Conservation (phyloP, 78 protist genomes). For the Chrysochromulina tobinii region DNA sequence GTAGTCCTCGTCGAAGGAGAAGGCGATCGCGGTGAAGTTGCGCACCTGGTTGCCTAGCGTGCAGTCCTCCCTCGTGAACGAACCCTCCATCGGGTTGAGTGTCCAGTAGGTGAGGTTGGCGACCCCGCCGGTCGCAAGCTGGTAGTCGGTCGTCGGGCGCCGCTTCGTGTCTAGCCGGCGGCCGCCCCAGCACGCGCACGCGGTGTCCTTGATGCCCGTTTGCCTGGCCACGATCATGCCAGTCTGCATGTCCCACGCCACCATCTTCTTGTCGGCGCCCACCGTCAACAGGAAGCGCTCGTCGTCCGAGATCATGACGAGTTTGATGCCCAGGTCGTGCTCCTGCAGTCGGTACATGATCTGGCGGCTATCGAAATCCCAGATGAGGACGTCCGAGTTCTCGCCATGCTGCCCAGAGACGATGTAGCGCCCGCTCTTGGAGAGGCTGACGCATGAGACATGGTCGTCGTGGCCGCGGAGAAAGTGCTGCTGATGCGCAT, state of each 20-base stretch:
- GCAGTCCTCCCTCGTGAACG: background rate
- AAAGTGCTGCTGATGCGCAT: constrained; percentile 48
- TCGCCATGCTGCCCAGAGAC: constrained; percentile 46
- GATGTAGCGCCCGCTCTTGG: background rate
- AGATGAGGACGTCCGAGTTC: constrained; percentile 55
- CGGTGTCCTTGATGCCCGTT: too few species aligned
- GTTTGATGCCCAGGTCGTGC: constrained; percentile 46
- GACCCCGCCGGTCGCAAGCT: constrained; percentile 20
- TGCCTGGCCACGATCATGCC: background rate
- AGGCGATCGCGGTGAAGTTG: constrained; percentile 15
- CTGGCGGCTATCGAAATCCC: constrained; percentile 42
- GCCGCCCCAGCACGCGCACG: constrained; percentile 24
- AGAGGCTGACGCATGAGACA: constrained; percentile 14
- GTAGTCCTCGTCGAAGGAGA: constrained; percentile 12
- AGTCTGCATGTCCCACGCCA: constrained; percentile 25
- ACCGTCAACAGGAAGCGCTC: constrained; percentile 40
- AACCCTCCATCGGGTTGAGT: constrained; percentile 32
- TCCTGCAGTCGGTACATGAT: constrained; percentile 23
- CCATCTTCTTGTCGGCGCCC: constrained; percentile 26
- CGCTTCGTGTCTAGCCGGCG: constrained; percentile 21
- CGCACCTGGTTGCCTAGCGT: background rate
- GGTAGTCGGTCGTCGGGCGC: background rate
- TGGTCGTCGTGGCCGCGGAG: constrained; percentile 45
- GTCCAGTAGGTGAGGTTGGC: background rate
- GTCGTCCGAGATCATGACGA: constrained; percentile 44